Conservation (phyloP, 257 asterid genomes). For the Petrea volubilis region DNA sequence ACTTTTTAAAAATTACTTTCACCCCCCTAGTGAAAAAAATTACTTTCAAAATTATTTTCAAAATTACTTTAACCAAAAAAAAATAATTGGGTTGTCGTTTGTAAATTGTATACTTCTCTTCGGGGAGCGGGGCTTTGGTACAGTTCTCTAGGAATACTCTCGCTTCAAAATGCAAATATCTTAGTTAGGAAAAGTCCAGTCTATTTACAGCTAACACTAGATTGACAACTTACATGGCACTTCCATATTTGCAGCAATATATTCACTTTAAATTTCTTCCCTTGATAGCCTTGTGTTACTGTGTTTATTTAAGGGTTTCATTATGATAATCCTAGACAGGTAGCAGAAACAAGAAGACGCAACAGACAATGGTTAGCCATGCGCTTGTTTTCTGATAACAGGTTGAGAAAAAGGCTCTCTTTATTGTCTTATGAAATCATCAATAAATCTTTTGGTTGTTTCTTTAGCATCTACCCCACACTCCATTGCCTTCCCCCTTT, state of each 20-base stretch:
- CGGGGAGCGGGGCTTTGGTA: slow-evolving; percentile 16
- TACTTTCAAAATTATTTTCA: too few relatives aligned
- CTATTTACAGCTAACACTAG: background rate
- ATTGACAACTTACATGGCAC: background rate
- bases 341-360: too few relatives aligned
- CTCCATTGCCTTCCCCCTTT: too few relatives aligned
- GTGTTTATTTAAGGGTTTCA: background rate
- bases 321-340: background rate
- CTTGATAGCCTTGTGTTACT: background rate
- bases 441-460: too few relatives aligned
- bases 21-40: too few relatives aligned
- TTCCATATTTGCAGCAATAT: slow-evolving; percentile 1
- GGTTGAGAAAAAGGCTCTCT: too few relatives aligned
- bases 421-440: too few relatives aligned
- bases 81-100: slow-evolving; percentile 11
- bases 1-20: too few relatives aligned
- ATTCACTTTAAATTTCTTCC: background rate
- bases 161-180: background rate
- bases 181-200: slow-evolving; percentile 20
- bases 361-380: too few relatives aligned
- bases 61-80: too few relatives aligned
- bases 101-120: slow-evolving; percentile 3
- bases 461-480: too few relatives aligned
- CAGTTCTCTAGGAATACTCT: background rate
- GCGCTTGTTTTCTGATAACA: too few relatives aligned